Conservation (phyloP, 2,329 filamentous ascomycete genomes). For the Penicillium sp. region DNA sequence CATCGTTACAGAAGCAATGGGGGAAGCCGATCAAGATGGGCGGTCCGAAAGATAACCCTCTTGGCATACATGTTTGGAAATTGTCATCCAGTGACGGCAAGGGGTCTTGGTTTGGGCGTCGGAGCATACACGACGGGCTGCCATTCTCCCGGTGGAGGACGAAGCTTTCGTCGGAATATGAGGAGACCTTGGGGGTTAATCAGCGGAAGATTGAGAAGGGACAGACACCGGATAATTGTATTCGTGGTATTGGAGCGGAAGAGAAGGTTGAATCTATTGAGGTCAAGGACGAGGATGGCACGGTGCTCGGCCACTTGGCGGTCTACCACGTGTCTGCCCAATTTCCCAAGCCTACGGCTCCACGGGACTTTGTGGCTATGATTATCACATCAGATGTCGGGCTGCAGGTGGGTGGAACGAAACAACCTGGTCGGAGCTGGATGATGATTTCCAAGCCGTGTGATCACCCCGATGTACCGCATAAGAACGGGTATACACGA, state of each 20-base stretch:
- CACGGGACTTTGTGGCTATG: constrained; percentile 83
- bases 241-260: constrained; percentile 85
- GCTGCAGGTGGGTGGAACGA: constrained; percentile 29
- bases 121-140: constrained; percentile 78
- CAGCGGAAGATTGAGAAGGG: constrained; percentile 67
- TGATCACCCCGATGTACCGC: constrained; percentile 71
- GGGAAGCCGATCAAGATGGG: constrained; percentile 69
- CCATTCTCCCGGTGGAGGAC: constrained; percentile 76
- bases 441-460: constrained; percentile 89
- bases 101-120: constrained; percentile 85
- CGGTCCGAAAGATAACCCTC: constrained; percentile 70
- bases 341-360: constrained; percentile 84
- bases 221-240: constrained; percentile 70
- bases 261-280: constrained; percentile 66
- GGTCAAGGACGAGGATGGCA: constrained; percentile 50
- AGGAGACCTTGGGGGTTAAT: constrained; percentile 71
- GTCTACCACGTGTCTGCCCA: constrained; percentile 86
- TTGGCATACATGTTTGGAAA: constrained; percentile 78
- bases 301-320: constrained; percentile 38
- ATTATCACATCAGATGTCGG: constrained; percentile 65
- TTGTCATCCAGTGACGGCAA: constrained; percentile 75
- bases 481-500: constrained; percentile 72
- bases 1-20: constrained; percentile 76
- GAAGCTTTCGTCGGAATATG: constrained; percentile 77
- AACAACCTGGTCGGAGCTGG: constrained; percentile 63